phyloP scores from a whole-genome alignment of 129 eudicot species.

The Arctium minus region DNA sequence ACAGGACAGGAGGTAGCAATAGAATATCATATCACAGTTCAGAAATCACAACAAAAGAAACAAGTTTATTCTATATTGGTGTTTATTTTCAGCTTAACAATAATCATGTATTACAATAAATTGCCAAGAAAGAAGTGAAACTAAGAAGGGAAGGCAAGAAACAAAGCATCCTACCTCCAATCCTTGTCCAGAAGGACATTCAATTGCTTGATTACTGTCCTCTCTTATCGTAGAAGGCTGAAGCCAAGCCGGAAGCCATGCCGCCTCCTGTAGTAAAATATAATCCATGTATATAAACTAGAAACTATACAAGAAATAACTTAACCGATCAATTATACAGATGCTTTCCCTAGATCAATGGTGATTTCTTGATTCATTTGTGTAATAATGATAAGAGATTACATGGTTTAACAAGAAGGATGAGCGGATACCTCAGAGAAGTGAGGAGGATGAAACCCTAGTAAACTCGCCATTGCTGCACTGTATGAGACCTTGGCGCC shows the following conservation, averaged over 20 bases:
- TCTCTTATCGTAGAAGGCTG: constrained; percentile 42
- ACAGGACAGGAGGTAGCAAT: background rate
- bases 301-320: background rate
- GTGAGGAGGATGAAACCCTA: constrained; percentile 40
- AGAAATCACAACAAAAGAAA: background rate
- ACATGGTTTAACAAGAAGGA: too few species aligned
- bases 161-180: constrained; percentile 6
- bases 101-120: background rate
- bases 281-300: background rate
- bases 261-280: constrained; percentile 45
- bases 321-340: background rate
- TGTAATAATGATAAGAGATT: background rate
- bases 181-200: constrained; percentile 9
- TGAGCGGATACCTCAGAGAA: constrained; percentile 31
- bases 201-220: constrained; percentile 12
- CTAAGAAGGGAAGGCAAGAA: background rate
- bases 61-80: background rate
- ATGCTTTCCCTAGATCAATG: background rate
- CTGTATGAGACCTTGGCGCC: constrained; percentile 17
- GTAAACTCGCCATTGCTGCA: constrained; percentile 17
- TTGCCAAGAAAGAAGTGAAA: background rate
- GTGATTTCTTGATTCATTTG: background rate
- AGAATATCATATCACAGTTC: background rate
- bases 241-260: constrained; percentile 89
- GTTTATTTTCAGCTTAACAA: background rate